Evolutionary conservation across 1,284 basidiomycete species (phyloP).

Genomic region (Ustilago sp.): DNA sequence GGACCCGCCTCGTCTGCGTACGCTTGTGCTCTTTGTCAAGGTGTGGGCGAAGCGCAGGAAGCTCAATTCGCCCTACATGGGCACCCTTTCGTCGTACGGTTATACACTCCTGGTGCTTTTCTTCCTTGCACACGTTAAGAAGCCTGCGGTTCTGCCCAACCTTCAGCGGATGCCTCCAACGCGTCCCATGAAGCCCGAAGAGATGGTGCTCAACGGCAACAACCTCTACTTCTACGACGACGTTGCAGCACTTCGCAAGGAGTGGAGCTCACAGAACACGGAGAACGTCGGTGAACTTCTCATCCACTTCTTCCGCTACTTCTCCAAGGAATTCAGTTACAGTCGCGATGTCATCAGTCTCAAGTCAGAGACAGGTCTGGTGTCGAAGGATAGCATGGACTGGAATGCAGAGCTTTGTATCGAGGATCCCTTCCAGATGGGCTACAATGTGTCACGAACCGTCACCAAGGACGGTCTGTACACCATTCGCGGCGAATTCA

Average conservation of each 20-base stretch:
- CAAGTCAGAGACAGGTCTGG: slow-evolving; percentile 78
- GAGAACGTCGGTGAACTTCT: slow-evolving; percentile 95
- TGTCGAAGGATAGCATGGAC: slow-evolving; percentile 90
- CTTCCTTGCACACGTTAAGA: slow-evolving; percentile 94
- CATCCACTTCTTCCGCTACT: slow-evolving; percentile 98
- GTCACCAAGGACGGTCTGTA: slow-evolving; percentile 97
- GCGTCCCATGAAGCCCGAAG: slow-evolving; percentile 73
- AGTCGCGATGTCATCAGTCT: slow-evolving; percentile 92
- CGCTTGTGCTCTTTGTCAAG: slow-evolving; percentile 96
- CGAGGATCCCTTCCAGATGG: slow-evolving; percentile 90
- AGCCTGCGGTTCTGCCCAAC: slow-evolving; percentile 68
- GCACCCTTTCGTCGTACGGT: slow-evolving; percentile 95
- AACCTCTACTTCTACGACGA: slow-evolving; percentile 91
- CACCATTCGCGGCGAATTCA: slow-evolving; percentile 97
- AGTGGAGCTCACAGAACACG: slow-evolving; percentile 92
- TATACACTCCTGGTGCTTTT: slow-evolving; percentile 98
- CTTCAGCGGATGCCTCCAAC: slow-evolving; percentile 69
- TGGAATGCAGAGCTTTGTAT: slow-evolving; percentile 84
- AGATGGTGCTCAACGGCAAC: slow-evolving; percentile 77
- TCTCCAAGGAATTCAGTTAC: slow-evolving; percentile 91
- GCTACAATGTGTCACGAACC: slow-evolving; percentile 95
- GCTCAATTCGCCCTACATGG: slow-evolving; percentile 97
- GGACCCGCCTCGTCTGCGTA: slow-evolving; percentile 91
- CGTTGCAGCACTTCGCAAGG: slow-evolving; percentile 86
- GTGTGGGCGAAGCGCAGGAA: slow-evolving; percentile 98